phyloP scores from a whole-genome alignment of 1,284 basidiomycete species.

The Erythrobasidium hasegawianum region DNA sequence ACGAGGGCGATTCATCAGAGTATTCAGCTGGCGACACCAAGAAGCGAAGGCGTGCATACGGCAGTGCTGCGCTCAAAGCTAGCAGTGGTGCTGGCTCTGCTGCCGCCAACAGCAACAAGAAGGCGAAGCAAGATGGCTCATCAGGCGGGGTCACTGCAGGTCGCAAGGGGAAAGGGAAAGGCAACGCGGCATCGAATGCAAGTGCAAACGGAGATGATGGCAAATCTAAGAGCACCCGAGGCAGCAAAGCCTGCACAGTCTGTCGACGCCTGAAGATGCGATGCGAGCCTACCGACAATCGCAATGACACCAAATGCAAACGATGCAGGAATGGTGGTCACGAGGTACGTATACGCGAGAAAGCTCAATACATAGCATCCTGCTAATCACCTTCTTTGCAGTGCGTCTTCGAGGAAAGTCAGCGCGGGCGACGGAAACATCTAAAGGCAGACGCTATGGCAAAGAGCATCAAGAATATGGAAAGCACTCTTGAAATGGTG shows the following conservation, averaged over 20 bases:
- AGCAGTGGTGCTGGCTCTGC: not conserved
- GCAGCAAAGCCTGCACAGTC: slow-evolving; percentile 76
- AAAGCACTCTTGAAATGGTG: slow-evolving; percentile 81
- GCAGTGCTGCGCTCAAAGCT: not conserved
- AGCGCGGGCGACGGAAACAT: slow-evolving; percentile 78
- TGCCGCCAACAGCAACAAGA: not conserved
- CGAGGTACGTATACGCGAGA: slow-evolving; percentile 51
- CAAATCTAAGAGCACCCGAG: slow-evolving; percentile 44
- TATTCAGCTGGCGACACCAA: not conserved
- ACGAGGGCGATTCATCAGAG: slow-evolving; percentile 12
- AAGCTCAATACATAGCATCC: slow-evolving; percentile 16
- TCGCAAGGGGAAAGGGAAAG: slow-evolving; percentile 14
- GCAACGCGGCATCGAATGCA: not conserved
- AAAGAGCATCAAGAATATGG: slow-evolving; percentile 85
- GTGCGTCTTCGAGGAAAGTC: slow-evolving; percentile 91
- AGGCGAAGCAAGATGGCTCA: not conserved
- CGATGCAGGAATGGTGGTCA: slow-evolving; percentile 66
- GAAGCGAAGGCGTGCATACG: slow-evolving; percentile 4
- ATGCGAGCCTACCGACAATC: slow-evolving; percentile 73
- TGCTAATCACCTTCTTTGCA: not conserved
- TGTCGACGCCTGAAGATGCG: slow-evolving; percentile 98
- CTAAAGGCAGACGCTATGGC: slow-evolving; percentile 60
- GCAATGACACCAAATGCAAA: slow-evolving; percentile 70
- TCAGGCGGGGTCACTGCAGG: not conserved
- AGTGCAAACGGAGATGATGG: slow-evolving; percentile 4